Percentiles rank a stretch among this genome's conserved stretches.
Conservation (phyloP, 75 land plant genomes). For the Picea glauca region DNA sequence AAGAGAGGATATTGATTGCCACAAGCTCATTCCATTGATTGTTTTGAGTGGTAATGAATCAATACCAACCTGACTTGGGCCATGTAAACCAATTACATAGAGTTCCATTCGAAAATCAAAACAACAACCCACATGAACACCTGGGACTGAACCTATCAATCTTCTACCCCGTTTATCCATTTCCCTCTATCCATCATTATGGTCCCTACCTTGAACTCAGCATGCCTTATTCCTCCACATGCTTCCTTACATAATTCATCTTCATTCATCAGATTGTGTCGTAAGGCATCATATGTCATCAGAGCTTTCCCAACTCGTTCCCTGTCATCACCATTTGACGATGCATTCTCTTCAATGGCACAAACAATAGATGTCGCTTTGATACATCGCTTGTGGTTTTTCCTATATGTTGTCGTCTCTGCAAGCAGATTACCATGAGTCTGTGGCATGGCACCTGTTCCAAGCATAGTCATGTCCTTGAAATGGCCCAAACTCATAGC, state of each 20-base stretch:
- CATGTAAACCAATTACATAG: slow-evolving; percentile 21
- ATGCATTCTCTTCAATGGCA: background rate
- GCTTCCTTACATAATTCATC: slow-evolving; percentile 5
- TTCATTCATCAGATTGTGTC: slow-evolving; percentile 7
- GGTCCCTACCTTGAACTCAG: slow-evolving; percentile 41
- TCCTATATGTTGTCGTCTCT: background rate
- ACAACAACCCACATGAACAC: slow-evolving; percentile 60
- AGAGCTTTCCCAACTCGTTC: slow-evolving; percentile 9
- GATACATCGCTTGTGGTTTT: background rate
- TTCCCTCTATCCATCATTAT: slow-evolving; percentile 26
- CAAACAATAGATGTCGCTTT: slow-evolving; percentile 2
- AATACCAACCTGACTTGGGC: slow-evolving; percentile 65
- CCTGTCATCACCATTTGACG: slow-evolving; percentile 9
- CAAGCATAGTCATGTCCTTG: too few species aligned
- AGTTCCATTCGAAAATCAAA: slow-evolving; percentile 74
- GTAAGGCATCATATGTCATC: slow-evolving; percentile 15
- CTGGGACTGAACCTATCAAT: slow-evolving; percentile 69
- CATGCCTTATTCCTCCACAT: slow-evolving; percentile 15
- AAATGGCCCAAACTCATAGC: too few species aligned
- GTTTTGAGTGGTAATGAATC: slow-evolving; percentile 33
- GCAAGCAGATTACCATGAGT: too few species aligned
- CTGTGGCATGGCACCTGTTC: too few species aligned
- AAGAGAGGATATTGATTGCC: slow-evolving; percentile 65
- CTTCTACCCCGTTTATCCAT: slow-evolving; percentile 53
- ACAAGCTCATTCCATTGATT: slow-evolving; percentile 54